Evolutionary conservation across 2,329 filamentous ascomycete genomes (phyloP), one percentile per base, ranked within the genome.

Genomic region (Pestalotiopsis sp.): DNA sequence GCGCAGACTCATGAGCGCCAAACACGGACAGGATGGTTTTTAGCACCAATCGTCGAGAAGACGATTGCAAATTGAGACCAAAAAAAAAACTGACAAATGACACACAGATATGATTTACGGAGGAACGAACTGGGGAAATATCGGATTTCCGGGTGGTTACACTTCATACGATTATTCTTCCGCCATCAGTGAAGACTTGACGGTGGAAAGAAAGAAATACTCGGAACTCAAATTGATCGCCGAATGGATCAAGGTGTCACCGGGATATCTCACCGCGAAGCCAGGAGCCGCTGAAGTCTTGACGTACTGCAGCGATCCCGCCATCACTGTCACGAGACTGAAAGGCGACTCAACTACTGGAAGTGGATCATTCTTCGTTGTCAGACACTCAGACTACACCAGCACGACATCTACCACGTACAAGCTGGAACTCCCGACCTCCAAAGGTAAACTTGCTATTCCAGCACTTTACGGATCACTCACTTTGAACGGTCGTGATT

Each of bases 71-170:
- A 35, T 35, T 14, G 13, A 26, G 11, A 11, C 17, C n/a, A n/a
- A 24, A 14, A 3, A 10, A 3, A 35, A 17, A 35, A 58, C 22
- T 58, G 5, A 39, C 11, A 17, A 22, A 17, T 13, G 3, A 64
- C 4, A 17, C 1, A 4, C n/a, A 64, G 35, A 64, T 17, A 22
- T 87, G 86, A 89, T 86, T 1, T 92, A 86, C 71, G 93, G 93
- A 14, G 93, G 92, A 5, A 94, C 92, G 0, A 96, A 95, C 75
- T 95, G 92, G 93, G 92, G 92, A 0, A 94, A 94, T 69, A 78
- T 93, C 3, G 91, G 92, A 0, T 88, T 93, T 71, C 85, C 89
- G 10, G 89, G 88, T 10, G 88, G 85, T 2, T 90, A 90, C 69
- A 89, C 86, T 0, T 86, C 84, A 0, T 87, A 88, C 62, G 86